phyloP scores from a whole-genome alignment of 1,284 basidiomycete genomes.

The Cutaneotrichosporon sp. region DNA sequence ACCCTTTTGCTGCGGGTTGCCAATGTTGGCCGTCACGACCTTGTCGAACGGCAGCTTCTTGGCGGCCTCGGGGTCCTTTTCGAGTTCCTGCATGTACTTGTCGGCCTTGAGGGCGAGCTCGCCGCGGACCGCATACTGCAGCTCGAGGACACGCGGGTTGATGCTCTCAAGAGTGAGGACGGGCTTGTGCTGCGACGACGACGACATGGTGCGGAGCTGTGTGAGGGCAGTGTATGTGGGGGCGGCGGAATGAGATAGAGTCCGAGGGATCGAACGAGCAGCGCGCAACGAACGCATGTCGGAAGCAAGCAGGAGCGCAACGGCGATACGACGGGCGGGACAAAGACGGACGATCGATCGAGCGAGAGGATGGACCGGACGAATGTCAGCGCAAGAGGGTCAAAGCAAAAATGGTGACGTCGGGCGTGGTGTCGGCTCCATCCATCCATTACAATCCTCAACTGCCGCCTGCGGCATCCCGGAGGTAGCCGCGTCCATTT shows the following conservation, averaged over 20 bases:
- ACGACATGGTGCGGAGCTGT: conserved; percentile 9
- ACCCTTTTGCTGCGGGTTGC: conserved; percentile 94
- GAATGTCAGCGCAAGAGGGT: neutral
- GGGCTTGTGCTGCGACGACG: conserved; percentile 14
- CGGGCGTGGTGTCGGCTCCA: too few relatives aligned
- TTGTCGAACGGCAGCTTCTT: conserved; percentile 73
- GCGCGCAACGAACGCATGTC: neutral
- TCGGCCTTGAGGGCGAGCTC: conserved; percentile 94
- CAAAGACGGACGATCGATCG: neutral
- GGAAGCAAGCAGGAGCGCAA: neutral
- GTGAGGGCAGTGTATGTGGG: neutral
- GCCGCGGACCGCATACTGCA: conserved; percentile 95
- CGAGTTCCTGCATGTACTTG: conserved; percentile 65
- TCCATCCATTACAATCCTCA: too few relatives aligned
- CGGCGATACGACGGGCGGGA: too few relatives aligned
- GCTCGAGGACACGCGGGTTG: conserved; percentile 80
- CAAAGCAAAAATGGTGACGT: neutral
- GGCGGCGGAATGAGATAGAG: neutral
- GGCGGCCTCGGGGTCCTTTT: conserved; percentile 47
- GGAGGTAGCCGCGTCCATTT: too few relatives aligned
- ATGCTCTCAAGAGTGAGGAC: conserved; percentile 42
- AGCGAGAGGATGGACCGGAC: neutral
- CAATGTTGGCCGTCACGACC: conserved; percentile 93
- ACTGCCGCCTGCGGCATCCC: too few relatives aligned
- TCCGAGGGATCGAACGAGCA: too few relatives aligned